Conservation (phyloP, 2,329 filamentous ascomycete genomes). For the Fusarium paranaense region DNA sequence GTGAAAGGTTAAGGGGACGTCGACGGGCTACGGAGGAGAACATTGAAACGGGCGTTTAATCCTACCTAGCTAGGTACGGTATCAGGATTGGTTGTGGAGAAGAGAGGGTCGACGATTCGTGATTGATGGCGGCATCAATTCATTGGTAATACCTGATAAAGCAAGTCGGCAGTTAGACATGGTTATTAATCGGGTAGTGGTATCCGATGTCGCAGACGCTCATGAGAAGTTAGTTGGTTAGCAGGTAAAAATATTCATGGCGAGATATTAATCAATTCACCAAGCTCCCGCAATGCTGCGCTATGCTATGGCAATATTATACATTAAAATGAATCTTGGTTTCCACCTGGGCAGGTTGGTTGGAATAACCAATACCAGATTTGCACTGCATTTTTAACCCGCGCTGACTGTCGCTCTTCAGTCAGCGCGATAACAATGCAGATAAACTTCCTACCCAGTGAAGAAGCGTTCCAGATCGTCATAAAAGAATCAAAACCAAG, state of each 20-base stretch:
- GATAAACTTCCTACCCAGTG: background rate
- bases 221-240: no score
- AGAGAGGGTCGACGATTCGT: constrained; percentile 7
- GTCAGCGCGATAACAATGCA: background rate
- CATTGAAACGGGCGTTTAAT: background rate
- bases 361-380: no score
- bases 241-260: background rate
- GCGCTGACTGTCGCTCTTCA: background rate
- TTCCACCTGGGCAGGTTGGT: background rate
- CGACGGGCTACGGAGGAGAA: background rate
- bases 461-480: background rate
- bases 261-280: background rate
- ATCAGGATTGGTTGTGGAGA: constrained; percentile 13
- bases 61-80: background rate
- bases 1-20: constrained; percentile 14
- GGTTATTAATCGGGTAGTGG: background rate
- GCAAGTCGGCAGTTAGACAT: constrained; percentile 3
- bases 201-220: background rate
- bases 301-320: background rate
- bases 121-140: background rate
- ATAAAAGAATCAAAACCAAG: background rate
- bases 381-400: background rate
- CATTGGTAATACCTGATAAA: constrained; percentile 37
- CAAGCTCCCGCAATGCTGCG: background rate
- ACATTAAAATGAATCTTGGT: background rate